A percentile compares a stretch with the other conserved stretches of the same genome.
Evolutionary conservation across 495 filamentous ascomycete genomes (phyloP).

Genomic region (Podospora australis): DNA sequence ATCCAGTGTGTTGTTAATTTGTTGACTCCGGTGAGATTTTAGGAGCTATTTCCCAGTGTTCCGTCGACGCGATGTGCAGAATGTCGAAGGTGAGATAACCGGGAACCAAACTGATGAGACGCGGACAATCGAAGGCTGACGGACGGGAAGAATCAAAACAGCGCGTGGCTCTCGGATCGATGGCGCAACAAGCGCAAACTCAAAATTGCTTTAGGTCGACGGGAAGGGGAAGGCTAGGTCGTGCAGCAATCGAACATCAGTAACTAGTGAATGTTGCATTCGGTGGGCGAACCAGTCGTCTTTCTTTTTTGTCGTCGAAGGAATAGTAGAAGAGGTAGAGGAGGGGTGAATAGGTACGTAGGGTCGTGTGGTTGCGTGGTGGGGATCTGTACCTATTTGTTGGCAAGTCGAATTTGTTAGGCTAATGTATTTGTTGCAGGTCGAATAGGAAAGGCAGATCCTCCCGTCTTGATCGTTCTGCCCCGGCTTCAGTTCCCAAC

Average conservation of each 20-base stretch:
- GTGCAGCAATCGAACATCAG: constrained; percentile 4
- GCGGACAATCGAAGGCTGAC: constrained; percentile 5
- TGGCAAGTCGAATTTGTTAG: too few species aligned
- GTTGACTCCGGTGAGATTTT: background rate
- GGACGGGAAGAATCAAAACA: constrained; percentile 13
- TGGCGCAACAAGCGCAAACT: constrained; percentile 19
- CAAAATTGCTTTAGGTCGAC: constrained; percentile 9
- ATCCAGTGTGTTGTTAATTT: background rate
- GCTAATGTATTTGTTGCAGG: too few species aligned
- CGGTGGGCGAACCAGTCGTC: constrained; percentile 22
- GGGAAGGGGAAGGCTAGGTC: background rate
- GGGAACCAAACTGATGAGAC: constrained; percentile 11
- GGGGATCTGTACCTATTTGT: too few species aligned
- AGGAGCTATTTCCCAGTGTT: too few species aligned
- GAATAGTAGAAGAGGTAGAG: background rate
- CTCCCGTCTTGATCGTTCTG: too few species aligned
- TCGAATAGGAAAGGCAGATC: too few species aligned
- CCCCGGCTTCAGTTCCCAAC: too few species aligned
- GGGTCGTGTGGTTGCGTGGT: background rate
- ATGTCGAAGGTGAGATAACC: constrained; percentile 7
- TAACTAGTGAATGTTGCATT: too few species aligned
- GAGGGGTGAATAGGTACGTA: background rate
- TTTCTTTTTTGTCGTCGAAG: too few species aligned
- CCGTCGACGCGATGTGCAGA: background rate
- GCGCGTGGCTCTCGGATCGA: constrained; percentile 14